Evolutionary conservation across 164 flowering plant species (phyloP).

Genomic region (Stephania japonica): DNA sequence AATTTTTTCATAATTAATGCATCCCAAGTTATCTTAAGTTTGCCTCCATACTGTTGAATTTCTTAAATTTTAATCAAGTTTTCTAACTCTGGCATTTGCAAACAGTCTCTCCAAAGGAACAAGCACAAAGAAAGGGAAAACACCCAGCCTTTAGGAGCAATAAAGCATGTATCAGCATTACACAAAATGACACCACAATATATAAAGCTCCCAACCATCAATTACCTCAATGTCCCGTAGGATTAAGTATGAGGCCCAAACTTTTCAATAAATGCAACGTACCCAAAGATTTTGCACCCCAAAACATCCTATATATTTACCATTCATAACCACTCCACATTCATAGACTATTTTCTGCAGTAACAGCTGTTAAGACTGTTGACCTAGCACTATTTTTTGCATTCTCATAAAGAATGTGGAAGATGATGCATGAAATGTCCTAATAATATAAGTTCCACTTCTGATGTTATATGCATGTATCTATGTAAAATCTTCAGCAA

Average conservation of each 20-base stretch:
- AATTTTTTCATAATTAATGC: no score
- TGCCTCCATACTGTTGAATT: no score
- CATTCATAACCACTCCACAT: not conserved
- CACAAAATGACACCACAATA: not conserved
- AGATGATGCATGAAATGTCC: not conserved
- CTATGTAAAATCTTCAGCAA: not conserved
- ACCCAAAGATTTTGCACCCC: not conserved
- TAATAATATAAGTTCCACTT: not conserved
- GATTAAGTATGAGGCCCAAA: not conserved
- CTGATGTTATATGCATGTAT: not conserved
- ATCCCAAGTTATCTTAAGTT: no score
- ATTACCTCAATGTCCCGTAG: not conserved
- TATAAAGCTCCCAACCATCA: not conserved
- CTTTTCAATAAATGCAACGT: not conserved
- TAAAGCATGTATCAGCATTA: not conserved
- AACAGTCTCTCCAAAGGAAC: not conserved
- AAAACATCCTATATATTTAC: not conserved
- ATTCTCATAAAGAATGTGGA: not conserved
- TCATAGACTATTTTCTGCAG: no score
- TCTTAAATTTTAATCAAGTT: no score
- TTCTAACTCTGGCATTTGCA: no score
- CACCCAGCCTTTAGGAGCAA: not conserved
- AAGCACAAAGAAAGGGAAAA: not conserved
- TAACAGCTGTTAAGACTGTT: no score
- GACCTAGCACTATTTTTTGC: no score